Base-by-base conservation (phyloP, 2,329 filamentous ascomycete species). In the Nothopassalora personata region DNA sequence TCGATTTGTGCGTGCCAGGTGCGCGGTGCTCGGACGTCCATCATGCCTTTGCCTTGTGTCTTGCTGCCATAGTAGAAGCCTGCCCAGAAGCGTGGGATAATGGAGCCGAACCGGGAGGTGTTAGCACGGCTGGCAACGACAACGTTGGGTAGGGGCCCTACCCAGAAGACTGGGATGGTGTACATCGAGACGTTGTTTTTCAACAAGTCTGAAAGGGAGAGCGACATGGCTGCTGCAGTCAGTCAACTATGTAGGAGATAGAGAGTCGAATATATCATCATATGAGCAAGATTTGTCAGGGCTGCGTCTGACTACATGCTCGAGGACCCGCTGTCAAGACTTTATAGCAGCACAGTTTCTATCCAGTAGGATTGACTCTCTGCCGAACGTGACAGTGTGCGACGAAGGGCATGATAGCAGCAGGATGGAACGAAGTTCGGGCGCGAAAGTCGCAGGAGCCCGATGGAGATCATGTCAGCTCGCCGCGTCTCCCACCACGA, bases 1-100 rank as follows among this genome's bases (percentile, higher is more conserved):
- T 65, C 61, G 33, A 73, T 64, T 13, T 31, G 56, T 18, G 62
- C 55, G 10, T 60, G 58, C 50, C 71, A 72, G 23, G 63, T 66
- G 19, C 74, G 69, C 1, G 74, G 74, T 2, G 63, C 58, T 19
- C 61, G 60, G 48, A 65, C 64, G 61, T 74, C 71, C 56, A 72
- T 43, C 39, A 43, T 43, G 39, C 39, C 39, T 43, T n/a, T 18
- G 39, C 39, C 39, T 43, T 43, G 39, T 43, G 39, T 18, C n/a
- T 18, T 43, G 11, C 39, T 43, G 39, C 39, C 18, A 15, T 18
- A 43, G 39, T 43, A n/a, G 13, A 15, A 43, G 39, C 39, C 39
- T 43, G 39, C 39, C 15, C 39, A 74, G 60, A 70, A 58, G 57
- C 73, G 74, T 6, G 75, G 75, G 5, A 62, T 53, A 7, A 43